Base-by-base conservation (phyloP, 768 basidiomycete genomes). In the Hemileccinum rubropunctum region DNA sequence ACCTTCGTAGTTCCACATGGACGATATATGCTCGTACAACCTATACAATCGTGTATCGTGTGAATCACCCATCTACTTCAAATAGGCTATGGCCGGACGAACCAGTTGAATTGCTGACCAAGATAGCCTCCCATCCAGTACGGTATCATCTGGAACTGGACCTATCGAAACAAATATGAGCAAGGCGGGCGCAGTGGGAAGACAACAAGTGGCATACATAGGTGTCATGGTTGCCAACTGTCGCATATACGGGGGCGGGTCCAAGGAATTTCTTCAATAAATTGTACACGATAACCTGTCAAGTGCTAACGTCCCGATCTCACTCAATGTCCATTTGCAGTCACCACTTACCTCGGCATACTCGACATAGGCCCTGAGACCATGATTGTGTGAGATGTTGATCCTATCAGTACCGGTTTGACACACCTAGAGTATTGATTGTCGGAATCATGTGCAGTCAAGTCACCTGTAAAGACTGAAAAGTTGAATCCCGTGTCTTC, bases 221-320 rank as follows among this genome's bases (percentile, higher is more conserved):
- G 43, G 74, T 81, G 59, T 89, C 87, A 56, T 89, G 87, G 62
- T 89, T 89, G 4, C 87, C 87, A 3, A 88, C 70, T 0, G 82
- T 78, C n/a, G 83, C 79, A 56, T 87, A 89, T 1, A 88, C 73
- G 21, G 86, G 84, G 0, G 83, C 80, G 9, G 76, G 71, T 15
- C 79, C 79, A 21, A 86, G 70, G 51, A 71, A 73, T n/a, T 70
- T 66, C 62, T 76, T 83, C 68, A 86, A 76, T 23, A 88, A 68
- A 52, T 80, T 80, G 62, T 82, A 88, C 26, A 83, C 42, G 0
- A 83, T 61, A 0, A 81, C 74, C 82, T 85, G 17, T 45, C 15
- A 33, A 3, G 45, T n/a, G 10, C 21, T 17, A 3, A 10, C n/a
- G 13, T 37, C 21, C 53, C 21, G 38, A 27, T 21, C 11, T 28